These are phyloP conservation scores for Talaromyces piceae DNA, from an alignment of 2,329 filamentous ascomycete species.

Conservation along the genomic window DNA sequence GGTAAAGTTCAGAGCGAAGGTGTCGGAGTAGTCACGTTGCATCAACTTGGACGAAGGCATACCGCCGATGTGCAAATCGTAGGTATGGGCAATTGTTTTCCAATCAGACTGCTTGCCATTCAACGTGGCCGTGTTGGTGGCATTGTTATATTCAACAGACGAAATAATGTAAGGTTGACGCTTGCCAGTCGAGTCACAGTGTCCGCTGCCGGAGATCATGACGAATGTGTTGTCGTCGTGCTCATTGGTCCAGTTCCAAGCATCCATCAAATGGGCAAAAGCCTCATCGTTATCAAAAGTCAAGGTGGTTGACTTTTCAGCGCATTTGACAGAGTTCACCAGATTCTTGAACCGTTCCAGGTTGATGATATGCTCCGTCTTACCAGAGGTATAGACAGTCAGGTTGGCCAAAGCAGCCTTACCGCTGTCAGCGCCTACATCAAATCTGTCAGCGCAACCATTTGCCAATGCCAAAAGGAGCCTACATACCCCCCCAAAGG, in stretches of 20 bases:
- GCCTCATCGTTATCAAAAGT: background rate
- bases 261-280: background rate
- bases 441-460: background rate
- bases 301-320: constrained; percentile 1
- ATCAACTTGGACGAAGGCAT: background rate
- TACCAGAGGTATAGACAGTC: background rate
- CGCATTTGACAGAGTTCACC: constrained; percentile 1
- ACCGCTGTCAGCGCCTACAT: background rate
- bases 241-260: constrained; percentile 18
- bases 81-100: constrained; percentile 15
- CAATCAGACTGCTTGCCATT: constrained; percentile 15
- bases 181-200: constrained; percentile 18
- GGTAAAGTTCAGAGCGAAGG: constrained; percentile 13
- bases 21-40: background rate
- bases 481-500: constrained; percentile 3
- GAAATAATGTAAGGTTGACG: constrained; percentile 17
- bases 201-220: constrained; percentile 16
- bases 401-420: constrained; percentile 2
- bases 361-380: constrained; percentile 4
- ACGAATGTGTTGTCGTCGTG: constrained; percentile 14
- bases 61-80: constrained; percentile 14
- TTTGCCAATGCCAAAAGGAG: background rate
- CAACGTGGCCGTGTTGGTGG: constrained; percentile 12
- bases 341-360: constrained; percentile 3
- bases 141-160: constrained; percentile 14